These are phyloP conservation scores for Stevia rebaudiana DNA, from an alignment of 140 eudicot genomes.

Conservation along the genomic window DNA sequence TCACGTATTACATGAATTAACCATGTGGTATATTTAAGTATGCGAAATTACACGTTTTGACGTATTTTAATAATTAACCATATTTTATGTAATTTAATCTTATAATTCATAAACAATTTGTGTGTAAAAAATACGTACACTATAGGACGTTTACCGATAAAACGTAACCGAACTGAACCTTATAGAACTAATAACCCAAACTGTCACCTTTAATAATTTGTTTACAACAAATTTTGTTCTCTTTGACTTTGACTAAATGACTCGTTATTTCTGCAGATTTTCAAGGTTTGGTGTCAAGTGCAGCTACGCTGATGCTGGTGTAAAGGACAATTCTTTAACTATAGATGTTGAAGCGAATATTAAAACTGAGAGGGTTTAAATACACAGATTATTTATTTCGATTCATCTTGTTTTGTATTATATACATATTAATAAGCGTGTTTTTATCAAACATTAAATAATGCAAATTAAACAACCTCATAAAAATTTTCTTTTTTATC, in stretches of 20 bases:
- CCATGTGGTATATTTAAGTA: neutral
- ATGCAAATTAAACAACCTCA: slow-evolving; percentile 1
- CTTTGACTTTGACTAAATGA: neutral
- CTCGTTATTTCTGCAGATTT: slow-evolving; percentile 30
- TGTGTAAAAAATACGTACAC: neutral
- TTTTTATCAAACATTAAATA: neutral
- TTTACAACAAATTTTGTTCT: neutral
- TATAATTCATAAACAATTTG: neutral
- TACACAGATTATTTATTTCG: slow-evolving; percentile 2
- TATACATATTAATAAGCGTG: too few species aligned
- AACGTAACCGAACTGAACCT: neutral
- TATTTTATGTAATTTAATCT: neutral
- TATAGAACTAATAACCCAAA: neutral
- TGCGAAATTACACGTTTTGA: neutral
- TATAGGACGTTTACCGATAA: neutral
- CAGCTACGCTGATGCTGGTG: slow-evolving; percentile 55
- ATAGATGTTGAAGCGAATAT: slow-evolving; percentile 87
- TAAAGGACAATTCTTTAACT: slow-evolving; percentile 48
- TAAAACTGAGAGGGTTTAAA: slow-evolving; percentile 65
- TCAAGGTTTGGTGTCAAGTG: slow-evolving; percentile 48
- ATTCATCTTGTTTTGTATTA: neutral
- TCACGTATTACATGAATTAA: neutral
- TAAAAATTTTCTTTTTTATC: slow-evolving; percentile 13
- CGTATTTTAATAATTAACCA: neutral
- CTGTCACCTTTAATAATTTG: neutral